Base-by-base conservation (phyloP, 2,329 filamentous ascomycete species). In the Xylaria sp. region DNA sequence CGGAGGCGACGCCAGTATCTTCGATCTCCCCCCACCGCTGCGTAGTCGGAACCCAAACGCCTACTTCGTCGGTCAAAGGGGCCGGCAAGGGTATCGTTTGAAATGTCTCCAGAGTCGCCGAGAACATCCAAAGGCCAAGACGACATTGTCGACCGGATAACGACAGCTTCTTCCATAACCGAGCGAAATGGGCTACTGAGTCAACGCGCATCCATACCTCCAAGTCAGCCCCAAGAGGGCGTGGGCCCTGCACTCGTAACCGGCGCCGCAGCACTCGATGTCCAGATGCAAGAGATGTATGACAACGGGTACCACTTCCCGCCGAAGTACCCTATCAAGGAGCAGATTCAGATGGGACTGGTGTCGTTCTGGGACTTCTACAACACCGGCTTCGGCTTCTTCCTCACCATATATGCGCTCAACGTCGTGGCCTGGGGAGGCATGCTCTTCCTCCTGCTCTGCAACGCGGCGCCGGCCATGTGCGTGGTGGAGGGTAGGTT, bases 341-440 rank as follows among this genome's bases (percentile, higher is more conserved):
- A 85, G 52, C 81, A 85, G 1, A 82, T 83, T 1, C 74, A 71
- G 18, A 83, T 85, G 48, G 83, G 81, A 1, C 66, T 86, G 11
- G 74, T 78, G 22, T 80, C 83, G 0, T 90, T 89, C 66, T 87
- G 85, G 84, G 81, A 83, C 48, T 96, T 91, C 75, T 83, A 89
- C 63, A 75, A 82, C 37, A 95, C 90, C 0, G 88, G 88, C 0
- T 72, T 89, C 50, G 91, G 91, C 2, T 91, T 94, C 68, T 75
- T 90, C 49, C 83, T 93, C 39, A 89, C 86, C 2, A 70, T 96
- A 5, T 96, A 95, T 71, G 85, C 88, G 11, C 80, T 94, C 52
- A 92, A 93, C 60, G 82, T 96, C 18, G 84, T 96, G 8, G 92
- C 89, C 0, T 96, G 91, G 91, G 91, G 91, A 47, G 91, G 89